These are phyloP conservation scores for Atkinsonella texensis DNA, from an alignment of 2,329 filamentous ascomycete species.

Conservation along the genomic window DNA sequence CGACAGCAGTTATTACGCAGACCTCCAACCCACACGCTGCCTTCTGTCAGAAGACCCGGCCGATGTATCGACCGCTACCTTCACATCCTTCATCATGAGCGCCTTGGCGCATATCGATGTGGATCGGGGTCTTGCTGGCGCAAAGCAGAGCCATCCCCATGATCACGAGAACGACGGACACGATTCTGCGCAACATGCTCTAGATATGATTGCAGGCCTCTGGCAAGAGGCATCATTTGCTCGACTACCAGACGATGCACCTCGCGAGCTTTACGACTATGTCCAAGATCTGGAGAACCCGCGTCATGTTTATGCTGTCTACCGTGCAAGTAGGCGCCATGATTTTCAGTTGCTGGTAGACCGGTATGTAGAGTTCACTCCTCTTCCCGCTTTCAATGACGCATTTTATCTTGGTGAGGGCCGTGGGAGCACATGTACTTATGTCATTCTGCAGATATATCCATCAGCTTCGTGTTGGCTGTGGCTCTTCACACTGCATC, in stretches of 20 bases:
- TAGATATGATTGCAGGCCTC: constrained; percentile 42
- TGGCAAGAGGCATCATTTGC: constrained; percentile 51
- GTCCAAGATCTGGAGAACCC: constrained; percentile 50
- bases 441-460: constrained; percentile 47
- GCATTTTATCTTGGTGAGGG: background rate
- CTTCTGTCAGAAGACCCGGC: background rate
- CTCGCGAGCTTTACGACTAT: constrained; percentile 40
- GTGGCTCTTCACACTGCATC: constrained; percentile 53
- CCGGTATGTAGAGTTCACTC: constrained; percentile 33
- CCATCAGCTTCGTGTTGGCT: constrained; percentile 71
- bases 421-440: background rate
- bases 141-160: background rate
- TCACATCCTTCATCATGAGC: constrained; percentile 6
- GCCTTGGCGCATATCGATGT: constrained; percentile 7
- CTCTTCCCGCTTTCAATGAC: too few relatives aligned
- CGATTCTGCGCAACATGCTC: constrained; percentile 18
- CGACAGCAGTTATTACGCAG: background rate
- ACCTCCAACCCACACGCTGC: background rate
- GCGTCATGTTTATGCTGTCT: constrained; percentile 46
- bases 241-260: constrained; percentile 47
- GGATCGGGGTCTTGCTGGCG: constrained; percentile 4
- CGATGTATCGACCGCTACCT: constrained; percentile 4
- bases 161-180: constrained; percentile 2
- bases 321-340: constrained; percentile 48
- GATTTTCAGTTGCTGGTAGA: constrained; percentile 56